Percentiles rank a stretch among this genome's conserved stretches.
Evolutionary conservation across 2,329 filamentous ascomycete species (phyloP).

Genomic region (Penicillium sp.): DNA sequence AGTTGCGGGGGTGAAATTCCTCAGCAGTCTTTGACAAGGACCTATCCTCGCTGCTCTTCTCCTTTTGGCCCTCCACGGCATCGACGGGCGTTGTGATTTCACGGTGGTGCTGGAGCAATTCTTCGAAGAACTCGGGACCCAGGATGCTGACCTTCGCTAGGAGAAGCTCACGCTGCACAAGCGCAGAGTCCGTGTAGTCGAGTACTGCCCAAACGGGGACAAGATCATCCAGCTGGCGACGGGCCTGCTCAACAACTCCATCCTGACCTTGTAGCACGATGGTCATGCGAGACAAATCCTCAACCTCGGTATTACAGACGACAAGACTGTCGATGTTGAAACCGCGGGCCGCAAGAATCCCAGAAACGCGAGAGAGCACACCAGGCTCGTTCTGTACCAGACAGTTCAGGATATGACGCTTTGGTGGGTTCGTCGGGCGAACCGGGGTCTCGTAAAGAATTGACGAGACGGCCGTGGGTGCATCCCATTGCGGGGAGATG

Average conservation of each 20-base stretch:
- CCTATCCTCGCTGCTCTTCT: conserved; percentile 20
- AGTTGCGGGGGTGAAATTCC: conserved; percentile 81
- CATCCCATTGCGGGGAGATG: conserved; percentile 79
- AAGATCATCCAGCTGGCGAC: conserved; percentile 91
- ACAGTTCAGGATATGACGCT: conserved; percentile 96
- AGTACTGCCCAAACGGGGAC: conserved; percentile 98
- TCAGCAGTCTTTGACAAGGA: conserved; percentile 52
- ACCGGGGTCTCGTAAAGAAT: conserved; percentile 98
- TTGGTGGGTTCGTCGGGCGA: conserved; percentile 80
- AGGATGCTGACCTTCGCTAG: conserved; percentile 96
- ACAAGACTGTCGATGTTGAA: conserved; percentile 99
- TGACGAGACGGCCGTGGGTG: conserved; percentile 92
- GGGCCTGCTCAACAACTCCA: conserved; percentile 94
- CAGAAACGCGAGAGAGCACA: conserved; percentile 93
- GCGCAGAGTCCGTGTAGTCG: conserved; percentile 89
- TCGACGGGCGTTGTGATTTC: conserved; percentile 72
- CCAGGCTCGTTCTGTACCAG: conserved; percentile 98
- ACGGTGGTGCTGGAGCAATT: conserved; percentile 91
- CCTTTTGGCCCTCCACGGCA: conserved; percentile 37
- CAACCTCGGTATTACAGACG: conserved; percentile 96
- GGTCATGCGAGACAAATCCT: conserved; percentile 97
- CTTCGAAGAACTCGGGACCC: conserved; percentile 97
- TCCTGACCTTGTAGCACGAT: conserved; percentile 97
- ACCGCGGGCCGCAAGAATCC: conserved; percentile 90
- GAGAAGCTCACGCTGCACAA: conserved; percentile 94